Conservation (phyloP, 371 early-diverging fungal species). For the Thermomucor indicae-seudaticae region DNA sequence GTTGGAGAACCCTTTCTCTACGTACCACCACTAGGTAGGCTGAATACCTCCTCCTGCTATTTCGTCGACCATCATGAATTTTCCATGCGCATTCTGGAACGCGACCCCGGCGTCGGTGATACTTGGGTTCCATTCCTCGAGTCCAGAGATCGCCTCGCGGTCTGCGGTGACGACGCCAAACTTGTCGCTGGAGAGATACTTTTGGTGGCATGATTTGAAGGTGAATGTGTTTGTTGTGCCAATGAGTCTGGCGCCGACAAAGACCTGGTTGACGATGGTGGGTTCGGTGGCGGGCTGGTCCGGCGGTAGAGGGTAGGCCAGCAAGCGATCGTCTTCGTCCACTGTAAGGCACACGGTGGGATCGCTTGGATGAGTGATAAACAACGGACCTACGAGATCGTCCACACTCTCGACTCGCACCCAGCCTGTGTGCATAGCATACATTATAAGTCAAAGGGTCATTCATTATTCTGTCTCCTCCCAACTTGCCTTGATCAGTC, state of each 20-base stretch:
- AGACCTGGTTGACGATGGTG: conserved; percentile 63
- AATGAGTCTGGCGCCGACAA: conserved; percentile 58
- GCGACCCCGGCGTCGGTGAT: conserved; percentile 71
- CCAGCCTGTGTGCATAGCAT: conserved; percentile 71
- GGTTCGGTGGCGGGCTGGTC: conserved; percentile 51
- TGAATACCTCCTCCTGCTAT: conserved; percentile 44
- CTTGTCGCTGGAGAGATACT: conserved; percentile 78
- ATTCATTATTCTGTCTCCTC: background rate
- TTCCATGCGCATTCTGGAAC: conserved; percentile 58
- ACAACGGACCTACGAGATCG: conserved; percentile 71
- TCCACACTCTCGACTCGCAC: conserved; percentile 55
- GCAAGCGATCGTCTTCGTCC: conserved; percentile 49
- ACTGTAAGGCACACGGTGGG: conserved; percentile 57
- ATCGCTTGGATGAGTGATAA: conserved; percentile 63
- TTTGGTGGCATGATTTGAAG: conserved; percentile 64
- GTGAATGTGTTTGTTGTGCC: conserved; percentile 50
- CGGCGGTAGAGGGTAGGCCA: conserved; percentile 45
- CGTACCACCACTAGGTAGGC: background rate
- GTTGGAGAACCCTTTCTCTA: too few species aligned
- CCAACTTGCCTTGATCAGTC: conserved; percentile 33
- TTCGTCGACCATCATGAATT: conserved; percentile 62
- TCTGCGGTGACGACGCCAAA: conserved; percentile 73
- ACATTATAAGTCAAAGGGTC: background rate
- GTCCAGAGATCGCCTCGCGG: conserved; percentile 74
- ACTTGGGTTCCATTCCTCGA: conserved; percentile 76